A percentile compares a stretch with the other conserved stretches of the same genome.
Evolutionary conservation across 2,329 filamentous ascomycete genomes (phyloP).

Genomic region (Cercospora sojina): DNA sequence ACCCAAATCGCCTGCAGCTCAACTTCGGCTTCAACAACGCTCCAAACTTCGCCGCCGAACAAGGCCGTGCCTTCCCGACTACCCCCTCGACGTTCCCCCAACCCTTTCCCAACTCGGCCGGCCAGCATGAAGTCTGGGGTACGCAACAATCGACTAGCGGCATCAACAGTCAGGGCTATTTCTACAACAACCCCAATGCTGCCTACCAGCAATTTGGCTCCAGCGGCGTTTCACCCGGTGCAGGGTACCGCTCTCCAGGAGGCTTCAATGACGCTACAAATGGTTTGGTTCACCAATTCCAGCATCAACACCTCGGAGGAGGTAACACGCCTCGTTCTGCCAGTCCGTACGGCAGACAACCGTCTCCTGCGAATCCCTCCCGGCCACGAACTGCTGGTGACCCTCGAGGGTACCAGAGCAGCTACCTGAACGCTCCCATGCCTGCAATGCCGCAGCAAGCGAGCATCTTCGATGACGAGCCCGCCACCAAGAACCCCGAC

Average conservation of each 20-base stretch:
- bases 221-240: conserved; percentile 48
- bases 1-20: conserved; percentile 51
- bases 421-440: conserved; percentile 65
- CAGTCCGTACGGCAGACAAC: conserved; percentile 65
- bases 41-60: conserved; percentile 46
- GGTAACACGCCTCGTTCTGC: conserved; percentile 62
- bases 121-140: conserved; percentile 62
- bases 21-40: conserved; percentile 52
- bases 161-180: conserved; percentile 49
- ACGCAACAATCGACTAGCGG: conserved; percentile 45
- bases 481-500: conserved; percentile 77
- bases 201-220: conserved; percentile 48
- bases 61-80: conserved; percentile 55
- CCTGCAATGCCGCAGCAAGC: conserved; percentile 47
- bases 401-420: conserved; percentile 57
- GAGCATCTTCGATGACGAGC: conserved; percentile 58
- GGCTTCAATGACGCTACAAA: conserved; percentile 79
- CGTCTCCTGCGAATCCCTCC: conserved; percentile 61
- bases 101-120: conserved; percentile 64
- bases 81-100: conserved; percentile 96
- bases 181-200: conserved; percentile 50
- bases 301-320: conserved; percentile 83
- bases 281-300: conserved; percentile 91
- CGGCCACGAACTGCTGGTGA: conserved; percentile 84
- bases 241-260: conserved; percentile 58